Base-by-base conservation (phyloP, 108 stramenopile genomes). In the Pseudonitzschia multiseries region DNA sequence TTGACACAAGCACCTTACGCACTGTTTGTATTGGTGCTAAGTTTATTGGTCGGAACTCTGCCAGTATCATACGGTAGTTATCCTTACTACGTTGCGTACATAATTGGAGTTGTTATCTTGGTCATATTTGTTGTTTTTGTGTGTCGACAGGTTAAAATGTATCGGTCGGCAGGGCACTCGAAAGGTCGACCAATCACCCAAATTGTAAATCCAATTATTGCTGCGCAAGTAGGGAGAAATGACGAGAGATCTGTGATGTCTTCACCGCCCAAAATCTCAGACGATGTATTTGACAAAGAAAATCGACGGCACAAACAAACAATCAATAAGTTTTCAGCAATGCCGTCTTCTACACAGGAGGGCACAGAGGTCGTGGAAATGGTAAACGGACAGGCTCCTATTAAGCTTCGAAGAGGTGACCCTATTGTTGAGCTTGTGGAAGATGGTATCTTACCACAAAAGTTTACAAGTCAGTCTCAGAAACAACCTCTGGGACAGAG, bases 1-100 rank as follows among this genome's bases (percentile, higher is more conserved):
- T 61, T 59, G 44, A 90, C 89, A 14, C 86, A 90, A 64, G 72
- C 77, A 9, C 89, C 89, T 3, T 87, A 90, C 71, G 85, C 80
- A 29, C 15, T 87, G 6, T 42, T 67, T 67, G 73, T 74, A 28
- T 22, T 64, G 14, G 51, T 74, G 20, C 8, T 74, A 18, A 74
- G 73, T 59, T 22, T 74, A 27, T 31, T 74, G 36, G 66, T 43
- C 17, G 73, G 73, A 51, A 53, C 52, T 44, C 14, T 74, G 22
- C 73, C 73, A 10, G 46, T 54, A 18, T 44, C 54, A 26, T 74
- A 28, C 27, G 66, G 21, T 13, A 44, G 24, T 8, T 74, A 44
- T 57, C 65, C 73, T 17, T 41, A 57, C 40, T 74, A 43, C 41
- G 36, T 67, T 41, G 53, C 52, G 8, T 67, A 57, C 29, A 51